Percentiles rank a stretch among this genome's conserved stretches.
Evolutionary conservation across 208 protist genomes (phyloP).

Genomic region (Trypanosomatidae sp.): DNA sequence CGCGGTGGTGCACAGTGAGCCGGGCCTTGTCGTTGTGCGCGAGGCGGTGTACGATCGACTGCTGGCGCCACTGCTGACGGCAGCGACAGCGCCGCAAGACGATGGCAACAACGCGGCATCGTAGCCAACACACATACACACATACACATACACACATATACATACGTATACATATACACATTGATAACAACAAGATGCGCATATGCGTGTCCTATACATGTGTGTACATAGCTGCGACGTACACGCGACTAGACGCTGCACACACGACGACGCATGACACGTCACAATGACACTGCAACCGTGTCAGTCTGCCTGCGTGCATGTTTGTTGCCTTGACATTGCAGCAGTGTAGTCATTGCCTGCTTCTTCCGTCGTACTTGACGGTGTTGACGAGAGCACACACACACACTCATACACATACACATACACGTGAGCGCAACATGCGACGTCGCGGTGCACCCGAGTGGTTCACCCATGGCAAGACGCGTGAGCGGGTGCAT

Average conservation of each 20-base stretch:
- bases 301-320: not conserved
- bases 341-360: too few relatives aligned
- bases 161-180: not conserved
- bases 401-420: not conserved
- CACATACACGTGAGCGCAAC: not conserved
- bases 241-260: too few relatives aligned
- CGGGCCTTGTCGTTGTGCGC: conserved; percentile 44
- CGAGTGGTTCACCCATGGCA: conserved; percentile 76
- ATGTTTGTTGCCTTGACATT: not conserved
- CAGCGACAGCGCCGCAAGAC: not conserved
- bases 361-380: too few relatives aligned
- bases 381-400: too few relatives aligned
- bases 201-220: not conserved
- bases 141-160: not conserved
- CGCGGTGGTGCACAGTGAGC: conserved; percentile 45
- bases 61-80: conserved; percentile 16
- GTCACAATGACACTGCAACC: too few relatives aligned
- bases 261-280: too few relatives aligned
- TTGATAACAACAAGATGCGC: not conserved
- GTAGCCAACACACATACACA: not conserved
- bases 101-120: not conserved
- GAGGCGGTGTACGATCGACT: conserved; percentile 58
- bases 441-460: conserved; percentile 42
- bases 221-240: not conserved
- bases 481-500: conserved; percentile 67